These are phyloP conservation scores for Aspergillus sp. DNA, from an alignment of 2,329 filamentous ascomycete genomes.

Conservation along the genomic window DNA sequence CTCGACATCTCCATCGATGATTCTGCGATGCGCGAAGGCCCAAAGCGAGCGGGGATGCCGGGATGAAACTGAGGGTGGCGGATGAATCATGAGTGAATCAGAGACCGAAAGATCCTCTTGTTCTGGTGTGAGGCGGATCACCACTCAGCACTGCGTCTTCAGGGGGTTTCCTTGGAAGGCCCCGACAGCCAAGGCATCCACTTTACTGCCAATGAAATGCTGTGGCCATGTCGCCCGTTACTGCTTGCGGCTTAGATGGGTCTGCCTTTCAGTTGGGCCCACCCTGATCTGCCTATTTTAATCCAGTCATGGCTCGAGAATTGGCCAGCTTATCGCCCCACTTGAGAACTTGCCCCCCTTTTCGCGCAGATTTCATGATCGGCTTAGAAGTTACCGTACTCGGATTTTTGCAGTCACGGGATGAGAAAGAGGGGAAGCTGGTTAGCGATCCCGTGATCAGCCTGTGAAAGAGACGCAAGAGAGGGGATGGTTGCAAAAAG, in stretches of 20 bases:
- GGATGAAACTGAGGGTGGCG: conserved; percentile 15
- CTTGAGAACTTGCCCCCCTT: conserved; percentile 11
- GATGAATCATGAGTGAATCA: conserved; percentile 14
- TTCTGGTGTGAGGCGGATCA: conserved; percentile 13
- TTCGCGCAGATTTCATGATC: background rate
- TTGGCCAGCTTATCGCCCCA: conserved; percentile 22
- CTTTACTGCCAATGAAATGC: conserved; percentile 14
- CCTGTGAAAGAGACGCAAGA: background rate
- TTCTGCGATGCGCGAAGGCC: conserved; percentile 20
- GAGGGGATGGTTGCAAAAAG: background rate
- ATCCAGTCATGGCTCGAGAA: conserved; percentile 14
- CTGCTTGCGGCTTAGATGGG: conserved; percentile 19
- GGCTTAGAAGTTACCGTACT: background rate
- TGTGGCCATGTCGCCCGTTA: background rate
- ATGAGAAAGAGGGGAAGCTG: background rate
- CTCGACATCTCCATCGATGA: background rate
- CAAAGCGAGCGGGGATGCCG: conserved; percentile 9
- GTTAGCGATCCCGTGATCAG: background rate
- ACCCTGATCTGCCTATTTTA: conserved; percentile 19
- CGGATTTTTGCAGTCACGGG: conserved; percentile 5
- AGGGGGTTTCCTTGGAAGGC: conserved; percentile 8
- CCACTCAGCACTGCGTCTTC: conserved; percentile 6
- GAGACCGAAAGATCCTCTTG: background rate
- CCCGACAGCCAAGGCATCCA: conserved; percentile 18
- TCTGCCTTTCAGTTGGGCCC: conserved; percentile 10